Conservation (phyloP, 225 moss, liverwort and hornwort species). For the Rhytidiadelphus loreus region DNA sequence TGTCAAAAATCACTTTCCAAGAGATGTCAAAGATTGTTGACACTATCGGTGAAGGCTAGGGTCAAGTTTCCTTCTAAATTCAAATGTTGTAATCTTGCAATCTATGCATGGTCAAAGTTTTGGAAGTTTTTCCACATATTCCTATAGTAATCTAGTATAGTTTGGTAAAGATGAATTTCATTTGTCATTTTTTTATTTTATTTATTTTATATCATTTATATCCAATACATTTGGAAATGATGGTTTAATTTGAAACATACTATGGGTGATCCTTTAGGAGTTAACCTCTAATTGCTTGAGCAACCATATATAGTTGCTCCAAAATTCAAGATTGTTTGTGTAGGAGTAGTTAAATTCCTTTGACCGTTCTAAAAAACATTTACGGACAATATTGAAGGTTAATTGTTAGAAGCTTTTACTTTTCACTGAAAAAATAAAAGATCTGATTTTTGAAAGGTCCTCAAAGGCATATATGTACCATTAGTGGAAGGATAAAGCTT, state of each 20-base stretch:
- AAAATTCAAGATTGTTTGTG: no score
- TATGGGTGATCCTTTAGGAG: accelerated
- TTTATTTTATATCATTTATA: not conserved
- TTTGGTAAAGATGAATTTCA: not conserved
- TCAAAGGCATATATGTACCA: no score
- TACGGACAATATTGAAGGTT: no score
- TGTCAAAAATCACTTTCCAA: not conserved
- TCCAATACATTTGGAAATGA: not conserved
- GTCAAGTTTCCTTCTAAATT: not conserved
- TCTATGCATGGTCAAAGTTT: not conserved
- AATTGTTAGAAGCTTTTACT: no score
- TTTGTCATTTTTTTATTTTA: not conserved
- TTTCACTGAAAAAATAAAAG: no score
- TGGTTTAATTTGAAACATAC: not conserved
- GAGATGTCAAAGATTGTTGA: not conserved
- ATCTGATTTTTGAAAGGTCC: no score
- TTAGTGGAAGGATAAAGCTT: no score
- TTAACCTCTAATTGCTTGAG: no score
- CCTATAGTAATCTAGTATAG: not conserved
- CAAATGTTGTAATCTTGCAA: not conserved
- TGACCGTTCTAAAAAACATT: no score
- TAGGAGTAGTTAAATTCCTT: no score
- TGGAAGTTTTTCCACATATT: accelerated
- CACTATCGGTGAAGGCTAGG: accelerated
- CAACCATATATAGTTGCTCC: no score